Conservation (phyloP, 768 basidiomycete species). For the Hypholoma fasciculare region DNA sequence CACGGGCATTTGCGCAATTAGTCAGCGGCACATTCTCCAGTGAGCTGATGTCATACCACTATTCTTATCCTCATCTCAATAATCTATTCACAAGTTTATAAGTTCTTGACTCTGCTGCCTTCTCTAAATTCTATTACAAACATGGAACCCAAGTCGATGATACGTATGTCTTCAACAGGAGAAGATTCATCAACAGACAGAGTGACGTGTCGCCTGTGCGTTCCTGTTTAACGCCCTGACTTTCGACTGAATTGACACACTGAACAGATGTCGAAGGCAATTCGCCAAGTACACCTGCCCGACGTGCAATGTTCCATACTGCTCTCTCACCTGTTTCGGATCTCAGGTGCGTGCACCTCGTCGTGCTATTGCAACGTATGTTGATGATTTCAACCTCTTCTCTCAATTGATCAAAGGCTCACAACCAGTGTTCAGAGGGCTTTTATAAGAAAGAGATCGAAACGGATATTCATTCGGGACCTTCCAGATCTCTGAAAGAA, state of each 20-base stretch:
- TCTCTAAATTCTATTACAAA: not conserved
- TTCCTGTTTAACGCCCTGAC: not conserved
- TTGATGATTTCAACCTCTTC: not conserved
- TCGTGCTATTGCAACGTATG: constrained; percentile 1
- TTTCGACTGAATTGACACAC: not conserved
- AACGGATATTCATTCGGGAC: constrained; percentile 53
- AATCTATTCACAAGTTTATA: not conserved
- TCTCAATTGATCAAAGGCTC: constrained; percentile 36
- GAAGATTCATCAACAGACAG: constrained; percentile 19
- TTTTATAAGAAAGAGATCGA: constrained; percentile 82
- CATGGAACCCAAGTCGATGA: not conserved
- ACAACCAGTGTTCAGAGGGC: constrained; percentile 75
- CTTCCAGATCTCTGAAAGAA: constrained; percentile 59
- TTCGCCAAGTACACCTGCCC: constrained; percentile 83
- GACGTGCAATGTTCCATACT: constrained; percentile 78
- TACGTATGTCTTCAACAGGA: not conserved
- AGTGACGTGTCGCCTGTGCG: constrained; percentile 47
- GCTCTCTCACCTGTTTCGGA: constrained; percentile 78
- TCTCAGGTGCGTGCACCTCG: constrained; percentile 50
- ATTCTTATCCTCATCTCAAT: too few species aligned
- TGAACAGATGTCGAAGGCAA: constrained; percentile 69
- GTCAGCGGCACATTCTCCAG: too few species aligned
- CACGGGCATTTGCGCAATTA: too few species aligned
- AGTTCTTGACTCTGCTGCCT: not conserved
- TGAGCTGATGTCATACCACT: too few species aligned